Evolutionary conservation across 1,284 basidiomycete genomes (phyloP), one percentile per base, ranked within the genome.

Genomic region (Leccinum fallax): DNA sequence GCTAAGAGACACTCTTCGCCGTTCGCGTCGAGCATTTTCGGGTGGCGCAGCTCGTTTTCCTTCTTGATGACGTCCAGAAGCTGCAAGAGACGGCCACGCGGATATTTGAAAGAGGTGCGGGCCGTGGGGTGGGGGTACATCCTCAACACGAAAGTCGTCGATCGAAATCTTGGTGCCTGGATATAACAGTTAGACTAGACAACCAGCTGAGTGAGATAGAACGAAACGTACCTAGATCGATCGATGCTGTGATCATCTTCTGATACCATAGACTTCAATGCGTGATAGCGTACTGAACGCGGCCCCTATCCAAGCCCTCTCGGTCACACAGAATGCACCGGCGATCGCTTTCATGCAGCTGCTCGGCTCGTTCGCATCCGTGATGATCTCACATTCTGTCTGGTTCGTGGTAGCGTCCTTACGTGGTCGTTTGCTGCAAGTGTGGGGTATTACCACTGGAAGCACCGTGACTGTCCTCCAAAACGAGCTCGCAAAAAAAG

Each of bases 271-370:
- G 8, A 19, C 19, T 49, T 26, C 15, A 49, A 8, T 49, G 48
- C 11, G 13, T 26, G 24, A 26, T 26, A 49, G 48, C 24, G 4
- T 26, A 7, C 24, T 26, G 0, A 49, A 54, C 6, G 59, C 65
- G 7, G 38, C 66, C 53, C 70, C 75, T 3, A 71, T 77, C 10
- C 70, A 76, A 38, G 75, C 75, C 0, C 52, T 76, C 11, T 64
- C 67, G 1, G 65, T 69, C 21, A 61, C 63, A 0, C 61, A 66
- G 21, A 72, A 71, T 28, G 71, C 73, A 8, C 58, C 63, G 4
- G 71, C 75, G 2, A 60, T 76, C 3, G 65, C 67, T 3, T 69
- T 67, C 62, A 66, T 69, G 61, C 69, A 62, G 62, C 74, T 71
- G 60, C 55, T 71, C 32, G 71, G 75, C 43, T 65, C 65, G 26